These are phyloP conservation scores for Ailanthus altissimus DNA, from an alignment of 345 rosid genomes.

Conservation along the genomic window DNA sequence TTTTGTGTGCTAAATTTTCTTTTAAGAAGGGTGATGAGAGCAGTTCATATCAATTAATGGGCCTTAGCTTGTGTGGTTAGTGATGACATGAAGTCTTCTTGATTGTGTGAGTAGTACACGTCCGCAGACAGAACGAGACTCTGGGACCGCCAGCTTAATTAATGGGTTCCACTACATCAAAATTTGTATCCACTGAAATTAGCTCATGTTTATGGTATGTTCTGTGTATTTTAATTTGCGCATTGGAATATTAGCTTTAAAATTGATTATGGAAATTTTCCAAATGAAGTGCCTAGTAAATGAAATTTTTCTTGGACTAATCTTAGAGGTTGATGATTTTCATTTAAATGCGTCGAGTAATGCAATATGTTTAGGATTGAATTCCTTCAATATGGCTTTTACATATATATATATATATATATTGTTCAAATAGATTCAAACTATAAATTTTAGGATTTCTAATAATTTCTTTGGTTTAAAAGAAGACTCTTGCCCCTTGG, in stretches of 20 bases:
- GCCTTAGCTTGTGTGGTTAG: background rate
- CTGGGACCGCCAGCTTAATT: background rate
- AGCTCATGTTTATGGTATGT: background rate
- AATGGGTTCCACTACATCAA: background rate
- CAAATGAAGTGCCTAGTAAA: background rate
- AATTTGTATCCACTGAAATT: background rate
- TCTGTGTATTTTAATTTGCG: background rate
- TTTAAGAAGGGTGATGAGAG: background rate
- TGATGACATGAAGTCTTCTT: background rate
- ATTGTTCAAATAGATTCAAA: background rate
- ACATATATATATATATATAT: too few relatives aligned
- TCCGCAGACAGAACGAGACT: background rate
- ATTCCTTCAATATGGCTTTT: background rate
- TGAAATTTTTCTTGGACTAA: background rate
- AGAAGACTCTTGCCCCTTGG: too few relatives aligned
- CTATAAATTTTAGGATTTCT: background rate
- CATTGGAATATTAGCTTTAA: background rate
- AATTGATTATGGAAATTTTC: background rate
- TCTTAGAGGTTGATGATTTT: background rate
- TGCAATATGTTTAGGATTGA: background rate
- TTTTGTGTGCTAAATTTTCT: background rate
- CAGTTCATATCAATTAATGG: constrained; percentile 6
- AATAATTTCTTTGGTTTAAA: background rate
- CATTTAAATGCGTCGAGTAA: background rate
- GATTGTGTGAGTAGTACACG: background rate